Evolutionary conservation across 257 asterid genomes (phyloP).

Genomic region (Oldenlandia corymbosa): DNA sequence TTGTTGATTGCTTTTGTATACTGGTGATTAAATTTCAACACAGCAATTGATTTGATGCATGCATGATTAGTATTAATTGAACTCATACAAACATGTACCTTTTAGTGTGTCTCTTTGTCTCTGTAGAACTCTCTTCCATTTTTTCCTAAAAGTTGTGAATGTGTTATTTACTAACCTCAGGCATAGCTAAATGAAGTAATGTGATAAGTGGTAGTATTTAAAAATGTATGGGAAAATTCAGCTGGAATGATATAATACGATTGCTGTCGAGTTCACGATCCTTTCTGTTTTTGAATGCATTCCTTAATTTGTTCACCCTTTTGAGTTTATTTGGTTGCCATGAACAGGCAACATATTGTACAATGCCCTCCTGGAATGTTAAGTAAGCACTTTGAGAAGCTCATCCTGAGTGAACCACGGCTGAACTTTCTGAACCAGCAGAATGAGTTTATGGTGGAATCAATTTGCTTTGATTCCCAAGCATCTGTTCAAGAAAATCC

Average conservation of each 20-base stretch:
- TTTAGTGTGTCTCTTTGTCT: background rate
- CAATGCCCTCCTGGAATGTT: constrained; percentile 64
- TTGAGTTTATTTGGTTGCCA: background rate
- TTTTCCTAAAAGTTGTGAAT: too few relatives aligned
- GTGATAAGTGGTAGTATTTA: too few relatives aligned
- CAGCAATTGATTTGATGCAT: background rate
- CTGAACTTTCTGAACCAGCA: constrained; percentile 58
- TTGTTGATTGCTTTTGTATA: too few relatives aligned
- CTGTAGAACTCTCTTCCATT: background rate
- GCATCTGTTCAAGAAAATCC: constrained; percentile 35
- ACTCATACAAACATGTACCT: background rate
- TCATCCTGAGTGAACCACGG: constrained; percentile 63
- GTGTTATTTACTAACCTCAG: too few relatives aligned
- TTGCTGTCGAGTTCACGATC: background rate
- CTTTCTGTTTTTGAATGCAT: background rate
- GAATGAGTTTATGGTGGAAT: constrained; percentile 42
- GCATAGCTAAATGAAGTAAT: too few relatives aligned
- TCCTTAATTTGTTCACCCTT: background rate
- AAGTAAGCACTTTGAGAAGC: constrained; percentile 75
- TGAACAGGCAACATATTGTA: constrained; percentile 59
- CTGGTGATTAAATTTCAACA: background rate
- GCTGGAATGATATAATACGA: too few relatives aligned
- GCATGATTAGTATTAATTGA: background rate
- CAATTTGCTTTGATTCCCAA: constrained; percentile 53
- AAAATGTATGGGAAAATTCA: background rate